Percentiles rank a stretch among this genome's conserved stretches.
Conservation (phyloP, 495 filamentous ascomycete genomes). For the Penicillium longicatenatum region DNA sequence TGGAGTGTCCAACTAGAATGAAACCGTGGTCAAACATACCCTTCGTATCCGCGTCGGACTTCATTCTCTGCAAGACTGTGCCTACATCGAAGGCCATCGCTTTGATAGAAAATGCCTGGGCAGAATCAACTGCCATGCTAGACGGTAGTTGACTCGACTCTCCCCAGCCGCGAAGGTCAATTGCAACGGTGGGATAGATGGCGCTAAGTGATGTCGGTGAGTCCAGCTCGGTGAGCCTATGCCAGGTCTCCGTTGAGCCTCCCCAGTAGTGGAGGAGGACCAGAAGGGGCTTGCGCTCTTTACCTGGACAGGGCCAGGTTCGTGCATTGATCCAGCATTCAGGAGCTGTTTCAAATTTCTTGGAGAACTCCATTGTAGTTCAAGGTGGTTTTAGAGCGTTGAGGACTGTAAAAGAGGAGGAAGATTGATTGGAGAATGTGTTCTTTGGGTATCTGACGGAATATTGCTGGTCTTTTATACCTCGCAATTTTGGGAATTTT, state of each 20-base stretch:
- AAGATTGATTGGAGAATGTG: background rate
- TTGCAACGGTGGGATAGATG: slow-evolving; percentile 27
- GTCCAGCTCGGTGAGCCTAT: slow-evolving; percentile 28
- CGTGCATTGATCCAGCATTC: slow-evolving; percentile 11
- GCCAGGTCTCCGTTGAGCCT: slow-evolving; percentile 41
- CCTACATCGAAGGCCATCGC: slow-evolving; percentile 36
- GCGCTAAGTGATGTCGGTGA: slow-evolving; percentile 19
- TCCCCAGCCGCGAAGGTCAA: slow-evolving; percentile 46
- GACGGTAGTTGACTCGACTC: slow-evolving; percentile 21
- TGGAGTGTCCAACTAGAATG: slow-evolving; percentile 44
- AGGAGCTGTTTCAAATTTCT: slow-evolving; percentile 2
- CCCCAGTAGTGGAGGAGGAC: slow-evolving; percentile 51
- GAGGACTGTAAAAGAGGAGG: background rate
- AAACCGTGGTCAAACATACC: slow-evolving; percentile 25
- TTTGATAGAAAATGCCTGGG: slow-evolving; percentile 26
- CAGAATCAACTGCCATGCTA: slow-evolving; percentile 23
- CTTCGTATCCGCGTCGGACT: background rate
- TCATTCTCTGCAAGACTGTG: slow-evolving; percentile 15
- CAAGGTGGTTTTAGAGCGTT: background rate
- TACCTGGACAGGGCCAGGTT: slow-evolving; percentile 1
- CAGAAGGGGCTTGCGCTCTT: slow-evolving; percentile 23
- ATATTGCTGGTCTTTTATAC: background rate
- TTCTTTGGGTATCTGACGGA: background rate
- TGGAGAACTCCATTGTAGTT: background rate
- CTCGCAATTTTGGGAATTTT: background rate